phyloP scores from a whole-genome alignment of 2,329 filamentous ascomycete species.

The Alternaria viburni region DNA sequence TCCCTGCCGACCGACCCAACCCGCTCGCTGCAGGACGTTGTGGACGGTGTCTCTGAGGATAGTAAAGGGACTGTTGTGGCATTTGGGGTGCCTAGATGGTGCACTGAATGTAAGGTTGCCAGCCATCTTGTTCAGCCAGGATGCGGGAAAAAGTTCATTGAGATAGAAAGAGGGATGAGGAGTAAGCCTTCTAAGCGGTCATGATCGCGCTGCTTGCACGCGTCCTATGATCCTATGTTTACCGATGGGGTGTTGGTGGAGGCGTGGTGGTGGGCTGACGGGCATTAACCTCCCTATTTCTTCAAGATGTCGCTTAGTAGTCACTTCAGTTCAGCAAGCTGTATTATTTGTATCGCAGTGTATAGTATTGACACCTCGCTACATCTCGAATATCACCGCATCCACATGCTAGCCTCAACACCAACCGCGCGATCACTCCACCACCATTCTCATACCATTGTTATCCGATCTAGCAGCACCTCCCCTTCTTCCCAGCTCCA shows the following conservation, averaged over 20 bases:
- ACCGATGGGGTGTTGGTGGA: background rate
- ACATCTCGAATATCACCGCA: background rate
- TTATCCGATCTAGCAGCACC: background rate
- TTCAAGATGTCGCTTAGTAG: background rate
- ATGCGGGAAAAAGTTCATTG: background rate
- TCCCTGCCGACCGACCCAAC: background rate
- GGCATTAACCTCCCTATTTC: background rate
- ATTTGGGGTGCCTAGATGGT: background rate
- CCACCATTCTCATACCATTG: fast-evolving
- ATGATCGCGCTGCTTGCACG: background rate
- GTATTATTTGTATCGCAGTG: background rate
- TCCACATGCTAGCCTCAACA: background rate
- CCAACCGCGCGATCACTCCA: background rate
- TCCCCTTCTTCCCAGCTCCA: background rate
- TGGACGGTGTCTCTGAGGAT: background rate
- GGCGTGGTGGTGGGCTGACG: background rate
- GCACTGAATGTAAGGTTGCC: background rate
- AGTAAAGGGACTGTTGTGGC: background rate
- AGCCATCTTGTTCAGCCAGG: background rate
- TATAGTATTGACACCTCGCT: background rate
- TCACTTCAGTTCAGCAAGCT: background rate
- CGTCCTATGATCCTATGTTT: background rate
- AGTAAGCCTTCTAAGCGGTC: background rate
- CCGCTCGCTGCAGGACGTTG: background rate
- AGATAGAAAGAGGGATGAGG: background rate